These are phyloP conservation scores for Trichoderma orchidacearum DNA, from an alignment of 495 filamentous ascomycete species.

Conservation along the genomic window DNA sequence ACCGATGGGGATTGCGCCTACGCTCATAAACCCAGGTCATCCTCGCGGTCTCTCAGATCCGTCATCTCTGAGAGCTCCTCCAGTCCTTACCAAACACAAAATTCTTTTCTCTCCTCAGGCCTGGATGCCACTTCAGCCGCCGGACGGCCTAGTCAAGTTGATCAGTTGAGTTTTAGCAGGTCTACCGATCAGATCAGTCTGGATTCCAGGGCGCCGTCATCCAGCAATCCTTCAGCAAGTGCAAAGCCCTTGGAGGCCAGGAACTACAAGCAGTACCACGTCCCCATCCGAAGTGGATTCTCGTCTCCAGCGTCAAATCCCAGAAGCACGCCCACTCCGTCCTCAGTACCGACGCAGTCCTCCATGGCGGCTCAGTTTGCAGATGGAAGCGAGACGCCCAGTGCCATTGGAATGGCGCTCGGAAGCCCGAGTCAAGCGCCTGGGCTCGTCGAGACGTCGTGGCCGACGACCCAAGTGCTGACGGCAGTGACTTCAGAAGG, in stretches of 20 bases:
- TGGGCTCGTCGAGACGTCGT: neutral
- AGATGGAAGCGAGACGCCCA: neutral
- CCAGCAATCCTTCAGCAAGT: neutral
- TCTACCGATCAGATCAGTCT: neutral
- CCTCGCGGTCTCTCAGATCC: neutral
- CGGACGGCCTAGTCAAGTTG: neutral
- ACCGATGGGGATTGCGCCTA: neutral
- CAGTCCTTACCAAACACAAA: neutral
- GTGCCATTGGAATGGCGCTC: conserved; percentile 42
- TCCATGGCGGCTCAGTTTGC: neutral
- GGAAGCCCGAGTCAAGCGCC: conserved; percentile 28
- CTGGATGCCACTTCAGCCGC: neutral
- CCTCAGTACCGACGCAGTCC: too few relatives aligned
- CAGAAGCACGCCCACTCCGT: neutral
- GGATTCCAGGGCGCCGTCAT: neutral
- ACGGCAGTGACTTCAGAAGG: conserved; percentile 1
- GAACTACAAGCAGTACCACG: conserved; percentile 14
- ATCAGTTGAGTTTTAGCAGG: neutral
- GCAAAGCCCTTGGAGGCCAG: conserved; percentile 2
- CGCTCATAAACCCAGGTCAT: neutral
- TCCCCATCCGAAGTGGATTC: conserved; percentile 16
- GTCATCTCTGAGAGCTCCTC: neutral
- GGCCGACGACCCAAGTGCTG: conserved; percentile 9
- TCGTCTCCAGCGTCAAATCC: conserved; percentile 32
- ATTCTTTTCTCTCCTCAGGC: neutral